Evolutionary conservation across 148 eudicot genomes (phyloP).

Genomic region (Chenopodium berlandieri): DNA sequence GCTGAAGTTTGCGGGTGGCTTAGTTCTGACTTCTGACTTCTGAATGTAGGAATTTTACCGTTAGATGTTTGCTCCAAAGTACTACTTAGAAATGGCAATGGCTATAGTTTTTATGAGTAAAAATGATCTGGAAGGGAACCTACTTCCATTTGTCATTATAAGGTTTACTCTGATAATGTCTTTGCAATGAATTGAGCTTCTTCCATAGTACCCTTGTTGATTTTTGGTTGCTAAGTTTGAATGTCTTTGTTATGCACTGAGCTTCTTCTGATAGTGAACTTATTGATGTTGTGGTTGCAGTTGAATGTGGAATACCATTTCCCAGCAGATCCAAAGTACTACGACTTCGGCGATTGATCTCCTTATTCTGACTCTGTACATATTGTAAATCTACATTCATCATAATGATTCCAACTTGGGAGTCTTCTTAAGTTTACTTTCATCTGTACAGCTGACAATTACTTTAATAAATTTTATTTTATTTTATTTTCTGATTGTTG

Average conservation of each 20-base stretch:
- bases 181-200: neutral
- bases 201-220: too few relatives aligned
- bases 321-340: conserved; percentile 79
- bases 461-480: neutral
- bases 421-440: neutral
- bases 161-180: neutral
- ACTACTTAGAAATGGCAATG: neutral
- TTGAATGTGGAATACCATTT: conserved; percentile 71
- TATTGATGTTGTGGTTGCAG: conserved; percentile 40
- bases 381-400: neutral
- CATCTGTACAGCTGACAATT: conserved; percentile 12
- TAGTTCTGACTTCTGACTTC: neutral
- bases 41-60: neutral
- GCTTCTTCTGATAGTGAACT: neutral
- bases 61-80: neutral
- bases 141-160: neutral
- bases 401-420: conserved; percentile 1
- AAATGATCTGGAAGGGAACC: neutral
- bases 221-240: conserved; percentile 46
- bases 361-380: neutral
- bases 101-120: neutral
- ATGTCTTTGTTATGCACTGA: conserved; percentile 19
- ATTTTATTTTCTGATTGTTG: too few relatives aligned
- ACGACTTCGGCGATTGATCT: conserved; percentile 45
- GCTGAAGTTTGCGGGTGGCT: neutral